phyloP scores from a whole-genome alignment of 495 filamentous ascomycete species.

The Aspergillus egyptiacus region DNA sequence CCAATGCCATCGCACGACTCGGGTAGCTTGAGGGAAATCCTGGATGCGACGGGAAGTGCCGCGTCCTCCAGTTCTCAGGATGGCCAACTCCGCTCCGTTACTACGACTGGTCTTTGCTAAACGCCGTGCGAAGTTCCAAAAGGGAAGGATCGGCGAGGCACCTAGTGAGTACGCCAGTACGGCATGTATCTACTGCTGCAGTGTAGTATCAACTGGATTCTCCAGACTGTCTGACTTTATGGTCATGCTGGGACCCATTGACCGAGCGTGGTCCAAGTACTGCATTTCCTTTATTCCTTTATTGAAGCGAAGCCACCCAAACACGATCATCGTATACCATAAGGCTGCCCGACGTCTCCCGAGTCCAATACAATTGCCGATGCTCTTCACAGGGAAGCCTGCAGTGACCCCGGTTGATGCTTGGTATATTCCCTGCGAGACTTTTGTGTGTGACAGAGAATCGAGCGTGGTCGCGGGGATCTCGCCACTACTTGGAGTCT shows the following conservation, averaged over 20 bases:
- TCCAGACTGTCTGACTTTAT: too few relatives aligned
- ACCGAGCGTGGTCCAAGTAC: background rate
- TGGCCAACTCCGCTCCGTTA: too few relatives aligned
- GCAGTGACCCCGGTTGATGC: background rate
- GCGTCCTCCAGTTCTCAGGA: too few relatives aligned
- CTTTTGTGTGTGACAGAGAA: background rate
- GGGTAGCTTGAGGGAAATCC: slow-evolving; percentile 12
- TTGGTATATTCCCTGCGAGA: background rate
- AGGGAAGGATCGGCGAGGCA: slow-evolving; percentile 24
- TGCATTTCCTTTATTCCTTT: background rate
- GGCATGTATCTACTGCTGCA: too few relatives aligned
- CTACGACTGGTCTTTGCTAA: too few relatives aligned
- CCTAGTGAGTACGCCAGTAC: too few relatives aligned
- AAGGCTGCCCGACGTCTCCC: background rate
- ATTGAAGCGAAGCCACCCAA: background rate
- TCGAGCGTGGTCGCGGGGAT: background rate
- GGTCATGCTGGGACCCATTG: too few relatives aligned
- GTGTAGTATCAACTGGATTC: too few relatives aligned
- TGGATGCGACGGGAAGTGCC: background rate
- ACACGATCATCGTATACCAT: background rate
- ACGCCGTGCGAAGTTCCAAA: slow-evolving; percentile 7
- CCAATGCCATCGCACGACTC: background rate
- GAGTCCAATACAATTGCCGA: background rate
- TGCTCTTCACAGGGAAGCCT: background rate
- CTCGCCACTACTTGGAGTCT: background rate